A percentile compares a stretch with the other conserved stretches of the same genome.
These are phyloP conservation scores for Allium fistulosum DNA, from an alignment of 106 monocot genomes.

Conservation along the genomic window DNA sequence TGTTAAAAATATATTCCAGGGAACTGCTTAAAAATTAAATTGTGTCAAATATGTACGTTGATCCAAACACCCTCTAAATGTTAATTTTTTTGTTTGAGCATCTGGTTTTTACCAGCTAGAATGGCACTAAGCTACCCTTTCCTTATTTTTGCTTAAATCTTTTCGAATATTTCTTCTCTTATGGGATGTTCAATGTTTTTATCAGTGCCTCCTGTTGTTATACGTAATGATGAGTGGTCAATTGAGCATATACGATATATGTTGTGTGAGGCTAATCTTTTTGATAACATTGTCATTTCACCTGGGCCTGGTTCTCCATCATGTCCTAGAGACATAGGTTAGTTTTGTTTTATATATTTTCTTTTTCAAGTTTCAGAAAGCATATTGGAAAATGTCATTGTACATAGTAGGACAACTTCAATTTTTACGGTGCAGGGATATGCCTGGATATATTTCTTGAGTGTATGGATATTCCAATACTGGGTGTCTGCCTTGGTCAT, in stretches of 20 bases:
- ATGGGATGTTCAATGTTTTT: slow-evolving; percentile 3
- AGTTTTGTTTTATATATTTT: slow-evolving; percentile 1
- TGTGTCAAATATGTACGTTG: too few relatives aligned
- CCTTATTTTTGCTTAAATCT: too few relatives aligned
- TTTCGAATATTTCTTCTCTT: too few relatives aligned
- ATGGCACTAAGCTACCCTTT: too few relatives aligned
- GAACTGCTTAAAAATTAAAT: too few relatives aligned
- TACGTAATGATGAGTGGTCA: slow-evolving; percentile 96
- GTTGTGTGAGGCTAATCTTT: slow-evolving; percentile 53
- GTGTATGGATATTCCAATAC: slow-evolving; percentile 80
- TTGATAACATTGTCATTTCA: slow-evolving; percentile 98
- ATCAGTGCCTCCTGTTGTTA: slow-evolving; percentile 81
- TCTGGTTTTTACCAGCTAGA: too few relatives aligned
- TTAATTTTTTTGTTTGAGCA: too few relatives aligned
- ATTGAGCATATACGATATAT: slow-evolving; percentile 40
- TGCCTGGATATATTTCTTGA: slow-evolving; percentile 61
- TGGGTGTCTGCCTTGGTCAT: slow-evolving; percentile 98
- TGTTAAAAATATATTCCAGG: too few relatives aligned
- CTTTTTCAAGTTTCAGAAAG: background rate
- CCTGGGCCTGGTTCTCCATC: slow-evolving; percentile 93
- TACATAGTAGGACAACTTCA: background rate
- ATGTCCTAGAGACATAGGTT: slow-evolving; percentile 71
- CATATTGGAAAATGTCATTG: background rate
- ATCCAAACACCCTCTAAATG: too few relatives aligned
- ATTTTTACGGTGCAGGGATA: slow-evolving; percentile 43